Evolutionary conservation across 495 filamentous ascomycete species (phyloP).

Genomic region (Chaetomium fimeti): DNA sequence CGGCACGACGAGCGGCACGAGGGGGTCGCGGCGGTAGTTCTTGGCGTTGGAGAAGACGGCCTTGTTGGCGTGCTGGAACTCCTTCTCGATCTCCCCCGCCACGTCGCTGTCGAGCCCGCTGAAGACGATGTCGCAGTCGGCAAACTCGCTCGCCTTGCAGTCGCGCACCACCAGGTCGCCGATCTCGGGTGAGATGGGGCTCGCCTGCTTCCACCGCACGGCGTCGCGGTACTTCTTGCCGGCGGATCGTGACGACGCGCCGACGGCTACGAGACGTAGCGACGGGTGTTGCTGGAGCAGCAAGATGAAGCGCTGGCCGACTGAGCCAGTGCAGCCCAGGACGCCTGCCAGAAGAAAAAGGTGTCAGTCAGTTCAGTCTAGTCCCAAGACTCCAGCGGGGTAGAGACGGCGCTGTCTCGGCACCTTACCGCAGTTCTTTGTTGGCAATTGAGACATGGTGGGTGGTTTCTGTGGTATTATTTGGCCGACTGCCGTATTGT

Average conservation of each 20-base stretch:
- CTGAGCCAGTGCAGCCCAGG: slow-evolving; percentile 73
- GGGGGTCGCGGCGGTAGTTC: slow-evolving; percentile 79
- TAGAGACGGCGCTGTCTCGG: slow-evolving; percentile 1
- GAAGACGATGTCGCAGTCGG: slow-evolving; percentile 85
- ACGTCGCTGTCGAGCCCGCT: slow-evolving; percentile 82
- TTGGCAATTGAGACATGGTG: slow-evolving; percentile 47
- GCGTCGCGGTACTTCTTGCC: slow-evolving; percentile 84
- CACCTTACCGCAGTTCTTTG: slow-evolving; percentile 53
- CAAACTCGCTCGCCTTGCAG: slow-evolving; percentile 71
- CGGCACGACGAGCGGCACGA: slow-evolving; percentile 82
- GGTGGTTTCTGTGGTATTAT: background rate
- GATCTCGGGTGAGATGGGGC: slow-evolving; percentile 64
- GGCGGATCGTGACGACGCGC: slow-evolving; percentile 73
- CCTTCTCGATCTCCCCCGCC: slow-evolving; percentile 77
- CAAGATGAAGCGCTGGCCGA: slow-evolving; percentile 83
- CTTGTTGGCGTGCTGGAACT: slow-evolving; percentile 73
- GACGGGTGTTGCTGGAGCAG: slow-evolving; percentile 76
- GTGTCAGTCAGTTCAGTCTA: slow-evolving; percentile 15
- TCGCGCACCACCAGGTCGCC: slow-evolving; percentile 69
- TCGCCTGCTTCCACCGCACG: slow-evolving; percentile 78
- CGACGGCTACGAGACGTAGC: slow-evolving; percentile 71
- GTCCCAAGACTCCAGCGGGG: background rate
- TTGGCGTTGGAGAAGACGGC: slow-evolving; percentile 87
- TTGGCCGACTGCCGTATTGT: background rate
- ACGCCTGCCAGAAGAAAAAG: slow-evolving; percentile 49